Conservation (phyloP, 2,329 filamentous ascomycete genomes). For the Sclerotinia borealis region DNA sequence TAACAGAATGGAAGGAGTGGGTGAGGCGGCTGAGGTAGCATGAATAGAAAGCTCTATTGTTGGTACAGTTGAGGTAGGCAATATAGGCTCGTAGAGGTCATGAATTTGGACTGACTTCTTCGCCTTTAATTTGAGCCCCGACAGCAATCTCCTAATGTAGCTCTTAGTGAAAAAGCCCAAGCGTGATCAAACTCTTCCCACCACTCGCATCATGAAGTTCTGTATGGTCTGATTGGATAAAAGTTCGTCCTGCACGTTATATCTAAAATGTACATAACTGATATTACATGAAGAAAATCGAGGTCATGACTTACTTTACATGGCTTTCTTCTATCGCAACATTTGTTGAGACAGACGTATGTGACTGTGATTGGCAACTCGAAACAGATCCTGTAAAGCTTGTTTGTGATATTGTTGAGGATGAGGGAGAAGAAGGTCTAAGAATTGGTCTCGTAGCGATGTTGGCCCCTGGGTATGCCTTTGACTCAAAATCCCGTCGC, state of each 20-base stretch:
- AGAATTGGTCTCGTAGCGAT: neutral
- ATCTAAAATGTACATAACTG: no score
- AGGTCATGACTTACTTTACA: neutral
- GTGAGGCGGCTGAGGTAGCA: neutral
- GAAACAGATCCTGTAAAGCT: neutral
- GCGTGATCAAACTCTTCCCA: no score
- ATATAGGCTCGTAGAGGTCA: neutral
- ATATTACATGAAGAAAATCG: neutral
- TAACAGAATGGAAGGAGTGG: neutral
- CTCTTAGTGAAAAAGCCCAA: neutral
- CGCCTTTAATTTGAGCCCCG: neutral
- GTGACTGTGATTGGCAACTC: neutral
- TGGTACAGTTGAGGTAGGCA: neutral
- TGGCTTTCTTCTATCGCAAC: neutral
- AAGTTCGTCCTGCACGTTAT: no score
- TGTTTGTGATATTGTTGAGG: neutral
- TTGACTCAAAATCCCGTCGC: neutral
- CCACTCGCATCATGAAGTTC: no score
- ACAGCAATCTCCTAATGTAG: constrained; percentile 8
- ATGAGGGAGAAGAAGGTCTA: neutral
- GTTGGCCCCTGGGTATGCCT: neutral
- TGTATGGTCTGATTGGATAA: no score
- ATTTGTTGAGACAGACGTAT: neutral
- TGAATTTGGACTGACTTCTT: constrained; percentile 14
- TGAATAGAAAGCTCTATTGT: neutral